phyloP scores from a whole-genome alignment of 352 stramenopile genomes.

The Aphanomyces stellatus region DNA sequence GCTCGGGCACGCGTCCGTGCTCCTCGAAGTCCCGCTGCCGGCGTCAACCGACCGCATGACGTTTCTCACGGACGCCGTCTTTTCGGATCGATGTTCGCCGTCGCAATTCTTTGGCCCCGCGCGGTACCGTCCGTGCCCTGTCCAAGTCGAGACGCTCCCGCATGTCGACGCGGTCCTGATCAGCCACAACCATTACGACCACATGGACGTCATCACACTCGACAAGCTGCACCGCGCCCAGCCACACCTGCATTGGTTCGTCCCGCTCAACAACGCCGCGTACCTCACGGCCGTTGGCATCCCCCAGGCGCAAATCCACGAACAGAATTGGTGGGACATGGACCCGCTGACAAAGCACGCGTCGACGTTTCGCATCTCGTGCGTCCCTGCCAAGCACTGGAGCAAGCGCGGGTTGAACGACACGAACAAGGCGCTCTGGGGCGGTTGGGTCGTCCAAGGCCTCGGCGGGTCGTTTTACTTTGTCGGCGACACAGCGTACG shows the following conservation, averaged over 20 bases:
- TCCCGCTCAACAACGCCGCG: slow-evolving; percentile 15
- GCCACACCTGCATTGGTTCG: slow-evolving; percentile 13
- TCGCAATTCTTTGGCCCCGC: slow-evolving; percentile 22
- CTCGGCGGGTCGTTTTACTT: slow-evolving; percentile 29
- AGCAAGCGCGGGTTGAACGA: slow-evolving; percentile 25
- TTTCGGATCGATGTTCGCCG: slow-evolving; percentile 25
- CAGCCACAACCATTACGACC: slow-evolving; percentile 48
- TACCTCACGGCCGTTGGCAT: slow-evolving; percentile 3
- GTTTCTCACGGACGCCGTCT: slow-evolving; percentile 44
- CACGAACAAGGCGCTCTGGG: slow-evolving; percentile 33
- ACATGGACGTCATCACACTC: slow-evolving; percentile 30
- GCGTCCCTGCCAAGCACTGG: slow-evolving; percentile 32
- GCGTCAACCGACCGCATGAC: neutral
- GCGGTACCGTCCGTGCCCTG: slow-evolving; percentile 22
- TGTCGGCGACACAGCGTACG: slow-evolving; percentile 42
- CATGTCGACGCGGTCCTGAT: slow-evolving; percentile 34
- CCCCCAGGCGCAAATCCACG: slow-evolving; percentile 8
- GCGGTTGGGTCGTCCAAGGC: slow-evolving; percentile 26
- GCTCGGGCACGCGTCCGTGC: slow-evolving; percentile 39
- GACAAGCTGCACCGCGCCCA: slow-evolving; percentile 4
- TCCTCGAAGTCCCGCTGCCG: slow-evolving; percentile 26
- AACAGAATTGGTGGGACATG: slow-evolving; percentile 25
- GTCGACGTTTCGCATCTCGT: slow-evolving; percentile 12
- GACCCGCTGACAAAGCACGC: neutral
- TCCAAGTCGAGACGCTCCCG: slow-evolving; percentile 24